Conservation (phyloP, 345 rosid genomes). For the Erucastrum elatum region DNA sequence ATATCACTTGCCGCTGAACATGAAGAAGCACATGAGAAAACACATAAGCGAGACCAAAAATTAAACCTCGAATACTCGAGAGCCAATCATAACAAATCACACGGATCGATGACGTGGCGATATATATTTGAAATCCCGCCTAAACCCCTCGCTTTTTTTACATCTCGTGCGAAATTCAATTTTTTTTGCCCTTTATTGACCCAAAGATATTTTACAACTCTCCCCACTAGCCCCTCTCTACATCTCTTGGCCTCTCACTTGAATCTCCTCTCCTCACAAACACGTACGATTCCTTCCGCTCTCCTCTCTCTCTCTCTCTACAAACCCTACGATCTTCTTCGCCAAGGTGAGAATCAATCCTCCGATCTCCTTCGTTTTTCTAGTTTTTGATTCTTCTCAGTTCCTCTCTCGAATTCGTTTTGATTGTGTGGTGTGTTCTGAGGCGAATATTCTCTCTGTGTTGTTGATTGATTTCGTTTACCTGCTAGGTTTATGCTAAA, state of each 20-base stretch:
- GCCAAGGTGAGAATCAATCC: slow-evolving; percentile 27
- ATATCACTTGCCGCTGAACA: slow-evolving; percentile 32
- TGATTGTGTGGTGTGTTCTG: background rate
- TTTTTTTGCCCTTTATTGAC: slow-evolving; percentile 39
- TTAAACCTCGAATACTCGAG: slow-evolving; percentile 30
- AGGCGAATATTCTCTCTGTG: background rate
- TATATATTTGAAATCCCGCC: slow-evolving; percentile 72
- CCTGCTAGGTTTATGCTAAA: background rate
- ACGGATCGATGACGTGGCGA: slow-evolving; percentile 70
- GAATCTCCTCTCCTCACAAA: slow-evolving; percentile 31
- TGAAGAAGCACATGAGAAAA: slow-evolving; percentile 67
- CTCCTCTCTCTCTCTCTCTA: background rate
- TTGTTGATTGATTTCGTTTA: background rate
- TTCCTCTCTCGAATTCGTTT: background rate
- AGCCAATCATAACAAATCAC: slow-evolving; percentile 39
- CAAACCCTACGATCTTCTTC: slow-evolving; percentile 1
- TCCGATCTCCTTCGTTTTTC: slow-evolving; percentile 11
- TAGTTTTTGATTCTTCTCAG: background rate
- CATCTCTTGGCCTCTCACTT: slow-evolving; percentile 32
- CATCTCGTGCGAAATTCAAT: slow-evolving; percentile 78
- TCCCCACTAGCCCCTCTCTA: slow-evolving; percentile 21
- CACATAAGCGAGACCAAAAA: slow-evolving; percentile 43
- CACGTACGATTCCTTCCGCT: background rate
- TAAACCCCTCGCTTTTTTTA: slow-evolving; percentile 57
- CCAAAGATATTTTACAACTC: slow-evolving; percentile 30